Base-by-base conservation (phyloP, 371 early-diverging fungal genomes). In the Mucor ambiguus region DNA sequence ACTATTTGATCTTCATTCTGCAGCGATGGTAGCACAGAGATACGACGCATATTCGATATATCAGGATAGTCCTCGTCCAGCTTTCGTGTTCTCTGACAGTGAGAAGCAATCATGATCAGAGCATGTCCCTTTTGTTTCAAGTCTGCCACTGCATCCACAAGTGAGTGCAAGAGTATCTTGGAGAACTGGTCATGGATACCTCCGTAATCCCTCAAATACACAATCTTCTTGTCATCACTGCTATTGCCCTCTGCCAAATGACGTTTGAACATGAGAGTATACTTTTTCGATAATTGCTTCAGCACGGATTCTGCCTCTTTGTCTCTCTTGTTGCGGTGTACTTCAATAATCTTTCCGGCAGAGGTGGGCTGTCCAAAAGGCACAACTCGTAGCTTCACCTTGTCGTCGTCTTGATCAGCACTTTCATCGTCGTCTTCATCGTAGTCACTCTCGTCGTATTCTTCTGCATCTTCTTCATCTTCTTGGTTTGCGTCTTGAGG, bases 161-260 rank as follows among this genome's bases (percentile, higher is more conserved):
- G 49, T 1, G 84, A 68, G 16, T 84, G 75, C 4, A 85, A 60
- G 61, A 81, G 58, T 4, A 78, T 48, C 11, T 74, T 54, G 10
- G 76, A 77, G 44, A 76, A 69, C 5, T 73, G 67, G 11, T 80
- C 82, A 22, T 80, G 68, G 67, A 85, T 83, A 4, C 76, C 77
- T 14, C 73, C 74, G 63, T 79, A 80, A 43, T 86, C 87, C 46
- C 82, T 73, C 49, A 86, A 55, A 43, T 82, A 84, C 26, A 86
- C 62, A 30, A 81, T 80, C 68, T 80, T 56, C 28, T 69, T 2
- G 60, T 43, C 20, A 48, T 18, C 57, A 29, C 49, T 26, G 29
- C 37, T 56, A 60, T 54, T 33, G 55, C 33, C 22, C 48, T 18
- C 28, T 9, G 56, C 48, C 18, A 70, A 52, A 12, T 67, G 26